Conservation (phyloP, 768 basidiomycete genomes). For the Trametes coccinea region DNA sequence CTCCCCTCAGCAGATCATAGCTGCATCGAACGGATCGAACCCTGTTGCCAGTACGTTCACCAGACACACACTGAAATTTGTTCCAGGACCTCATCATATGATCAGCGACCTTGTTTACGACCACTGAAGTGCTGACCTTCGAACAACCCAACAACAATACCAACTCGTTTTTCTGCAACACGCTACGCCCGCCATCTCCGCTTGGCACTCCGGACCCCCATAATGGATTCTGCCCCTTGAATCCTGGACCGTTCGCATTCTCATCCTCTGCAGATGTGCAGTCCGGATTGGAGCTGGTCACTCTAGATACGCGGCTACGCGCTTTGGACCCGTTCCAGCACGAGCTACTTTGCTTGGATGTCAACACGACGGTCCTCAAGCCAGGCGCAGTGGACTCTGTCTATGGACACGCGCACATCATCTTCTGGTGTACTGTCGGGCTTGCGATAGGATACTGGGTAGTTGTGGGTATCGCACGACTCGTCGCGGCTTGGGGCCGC, state of each 20-base stretch:
- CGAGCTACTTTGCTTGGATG: constrained; percentile 81
- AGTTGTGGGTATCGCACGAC: constrained; percentile 75
- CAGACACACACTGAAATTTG: not conserved
- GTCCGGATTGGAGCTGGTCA: constrained; percentile 70
- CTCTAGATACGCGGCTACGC: constrained; percentile 79
- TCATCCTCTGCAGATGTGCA: constrained; percentile 71
- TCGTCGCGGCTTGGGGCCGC: constrained; percentile 83
- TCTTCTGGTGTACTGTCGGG: constrained; percentile 74
- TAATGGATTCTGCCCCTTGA: constrained; percentile 71
- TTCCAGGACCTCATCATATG: not conserved
- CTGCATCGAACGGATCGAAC: constrained; percentile 53
- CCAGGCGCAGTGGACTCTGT: constrained; percentile 54
- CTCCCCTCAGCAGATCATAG: constrained; percentile 58
- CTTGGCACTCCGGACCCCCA: constrained; percentile 35
- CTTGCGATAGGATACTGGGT: constrained; percentile 82
- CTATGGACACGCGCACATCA: constrained; percentile 65
- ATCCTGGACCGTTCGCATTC: constrained; percentile 79
- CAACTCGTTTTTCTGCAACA: constrained; percentile 72
- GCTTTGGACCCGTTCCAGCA: constrained; percentile 85
- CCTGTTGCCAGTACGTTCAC: constrained; percentile 53
- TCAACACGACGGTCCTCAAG: constrained; percentile 74
- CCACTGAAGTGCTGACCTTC: constrained; percentile 79
- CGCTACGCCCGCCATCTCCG: constrained; percentile 72
- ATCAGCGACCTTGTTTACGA: constrained; percentile 83
- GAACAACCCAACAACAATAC: constrained; percentile 69